Evolutionary conservation across 345 rosid genomes (phyloP).

Genomic region (Chamaenerion angustifolium): DNA sequence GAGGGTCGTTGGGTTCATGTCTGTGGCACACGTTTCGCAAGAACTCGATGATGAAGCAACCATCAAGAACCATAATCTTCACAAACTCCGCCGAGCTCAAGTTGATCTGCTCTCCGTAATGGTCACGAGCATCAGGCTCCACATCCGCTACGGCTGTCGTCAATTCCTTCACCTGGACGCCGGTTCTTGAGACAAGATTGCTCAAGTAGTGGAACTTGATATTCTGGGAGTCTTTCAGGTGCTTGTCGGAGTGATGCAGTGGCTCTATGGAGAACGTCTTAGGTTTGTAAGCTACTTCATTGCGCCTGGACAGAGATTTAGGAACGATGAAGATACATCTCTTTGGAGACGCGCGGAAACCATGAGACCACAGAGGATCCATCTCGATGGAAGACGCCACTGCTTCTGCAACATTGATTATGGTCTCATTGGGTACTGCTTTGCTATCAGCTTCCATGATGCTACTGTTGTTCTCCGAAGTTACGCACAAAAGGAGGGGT

Average conservation of each 20-base stretch:
- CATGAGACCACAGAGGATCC: not conserved
- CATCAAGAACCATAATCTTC: too few relatives aligned
- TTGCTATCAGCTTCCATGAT: not conserved
- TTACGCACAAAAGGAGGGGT: too few relatives aligned
- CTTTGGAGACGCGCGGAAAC: not conserved
- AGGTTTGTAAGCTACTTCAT: not conserved
- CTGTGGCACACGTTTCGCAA: not conserved
- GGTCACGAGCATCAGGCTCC: conserved; percentile 5
- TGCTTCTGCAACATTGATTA: not conserved
- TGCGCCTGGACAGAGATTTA: not conserved
- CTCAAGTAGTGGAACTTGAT: too few relatives aligned
- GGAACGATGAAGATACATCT: not conserved
- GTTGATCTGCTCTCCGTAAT: conserved; percentile 7
- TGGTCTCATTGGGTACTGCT: not conserved
- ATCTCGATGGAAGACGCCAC: not conserved
- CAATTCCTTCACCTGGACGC: too few relatives aligned
- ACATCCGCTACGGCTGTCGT: too few relatives aligned
- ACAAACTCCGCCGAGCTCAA: not conserved
- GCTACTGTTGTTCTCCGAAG: too few relatives aligned
- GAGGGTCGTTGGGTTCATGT: conserved; percentile 5
- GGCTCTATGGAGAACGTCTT: too few relatives aligned
- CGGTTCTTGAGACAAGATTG: too few relatives aligned
- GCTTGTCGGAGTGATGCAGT: too few relatives aligned
- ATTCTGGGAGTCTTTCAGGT: too few relatives aligned
- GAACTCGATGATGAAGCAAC: conserved; percentile 12